Base-by-base conservation (phyloP, 345 rosid genomes). In the Populus deltoides region DNA sequence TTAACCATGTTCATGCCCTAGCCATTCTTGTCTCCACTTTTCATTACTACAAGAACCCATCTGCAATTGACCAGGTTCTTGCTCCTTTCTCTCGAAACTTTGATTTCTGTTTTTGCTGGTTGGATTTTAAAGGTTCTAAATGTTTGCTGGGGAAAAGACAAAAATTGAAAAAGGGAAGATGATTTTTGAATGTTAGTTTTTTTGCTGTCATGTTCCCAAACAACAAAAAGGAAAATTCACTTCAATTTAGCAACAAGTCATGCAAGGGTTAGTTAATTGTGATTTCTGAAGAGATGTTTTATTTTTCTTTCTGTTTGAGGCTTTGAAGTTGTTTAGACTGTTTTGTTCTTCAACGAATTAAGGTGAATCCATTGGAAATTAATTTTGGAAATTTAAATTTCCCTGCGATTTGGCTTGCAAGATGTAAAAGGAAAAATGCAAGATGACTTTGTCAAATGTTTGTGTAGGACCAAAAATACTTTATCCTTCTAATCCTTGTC, bases 21-120 rank as follows among this genome's bases (percentile, higher is more conserved):
- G 97, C 99, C 75, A 89, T 96, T 82, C 97, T 96, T 70, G 97
- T 96, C 85, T 96, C 99, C 68, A 93, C 99, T 76, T 96, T 96
- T 71, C 97, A 92, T 82, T 96, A 91, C 86, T 90, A 85, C 89
- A 93, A 89, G 87, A 90, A 86, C 78, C 98, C 99, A 57, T 93
- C 99, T 78, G 97, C 99, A 22, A 93, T 96, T 62, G 98, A 96
- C 88, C 98, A 96, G 99, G 99, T 96, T 83, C 79, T 76, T 82
- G 70, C 38, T 27, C 39, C 27, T 70, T 70, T 63, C 51, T 66
- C 67, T 62, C 66, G 29, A 69, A 70, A 20, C 47, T 51, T 49
- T 68, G 43, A 55, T 70, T 59, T 53, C 3, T 66, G 41, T 15
- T 70, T 69, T 33, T 75, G 43, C 41, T 25, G 63, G 2, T 33